phyloP scores from a whole-genome alignment of 148 eudicot species.

The Agrostemma githago region DNA sequence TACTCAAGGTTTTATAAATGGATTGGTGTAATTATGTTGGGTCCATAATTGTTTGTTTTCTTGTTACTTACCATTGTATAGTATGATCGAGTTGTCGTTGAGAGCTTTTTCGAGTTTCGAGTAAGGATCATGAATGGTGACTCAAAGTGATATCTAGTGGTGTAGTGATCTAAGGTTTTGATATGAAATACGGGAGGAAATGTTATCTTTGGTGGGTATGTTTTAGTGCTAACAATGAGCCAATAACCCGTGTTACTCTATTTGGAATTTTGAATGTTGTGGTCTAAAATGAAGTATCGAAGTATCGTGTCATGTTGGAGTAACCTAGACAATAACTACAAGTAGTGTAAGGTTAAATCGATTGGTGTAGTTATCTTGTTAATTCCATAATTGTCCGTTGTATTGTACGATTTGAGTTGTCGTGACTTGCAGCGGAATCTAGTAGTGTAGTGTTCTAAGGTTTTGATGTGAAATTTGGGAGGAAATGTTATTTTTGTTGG shows the following conservation, averaged over 20 bases:
- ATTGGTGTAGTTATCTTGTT: not conserved
- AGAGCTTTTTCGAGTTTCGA: too few species aligned
- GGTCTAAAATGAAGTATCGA: too few species aligned
- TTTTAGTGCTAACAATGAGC: not conserved
- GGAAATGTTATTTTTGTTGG: slow-evolving; percentile 7
- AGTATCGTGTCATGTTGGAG: too few species aligned
- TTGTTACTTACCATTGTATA: too few species aligned
- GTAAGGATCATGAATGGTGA: too few species aligned
- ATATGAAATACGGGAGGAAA: not conserved
- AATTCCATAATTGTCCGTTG: not conserved
- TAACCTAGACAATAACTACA: not conserved
- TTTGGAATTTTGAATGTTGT: too few species aligned
- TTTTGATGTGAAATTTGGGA: not conserved
- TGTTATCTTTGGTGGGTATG: slow-evolving; percentile 15
- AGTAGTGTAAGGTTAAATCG: not conserved
- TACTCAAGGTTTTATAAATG: not conserved
- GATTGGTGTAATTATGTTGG: not conserved
- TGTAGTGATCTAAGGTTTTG: not conserved
- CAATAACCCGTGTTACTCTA: too few species aligned
- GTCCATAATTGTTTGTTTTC: too few species aligned
- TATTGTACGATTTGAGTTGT: not conserved
- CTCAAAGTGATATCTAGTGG: not conserved
- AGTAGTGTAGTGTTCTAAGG: not conserved
- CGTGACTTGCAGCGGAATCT: not conserved
- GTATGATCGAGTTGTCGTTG: not conserved